Conservation (phyloP, 345 rosid genomes). For the Salix exigua region DNA sequence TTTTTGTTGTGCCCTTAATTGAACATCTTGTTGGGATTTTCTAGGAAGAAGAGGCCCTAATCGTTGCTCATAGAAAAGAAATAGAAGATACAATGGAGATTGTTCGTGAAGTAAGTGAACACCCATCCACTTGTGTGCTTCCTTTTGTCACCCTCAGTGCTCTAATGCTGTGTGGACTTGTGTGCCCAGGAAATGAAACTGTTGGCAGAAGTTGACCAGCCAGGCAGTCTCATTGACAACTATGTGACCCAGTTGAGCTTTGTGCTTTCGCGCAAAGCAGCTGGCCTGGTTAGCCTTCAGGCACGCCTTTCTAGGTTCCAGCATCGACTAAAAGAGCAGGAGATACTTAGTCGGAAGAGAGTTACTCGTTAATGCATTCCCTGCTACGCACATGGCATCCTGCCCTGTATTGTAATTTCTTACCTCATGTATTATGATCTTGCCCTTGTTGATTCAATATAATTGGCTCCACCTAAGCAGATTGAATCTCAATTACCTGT, state of each 20-base stretch:
- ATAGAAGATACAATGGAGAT: constrained; percentile 99
- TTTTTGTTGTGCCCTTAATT: background rate
- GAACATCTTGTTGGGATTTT: background rate
- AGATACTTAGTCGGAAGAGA: constrained; percentile 85
- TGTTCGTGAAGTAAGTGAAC: constrained; percentile 80
- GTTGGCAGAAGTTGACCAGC: constrained; percentile 86
- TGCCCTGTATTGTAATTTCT: constrained; percentile 22
- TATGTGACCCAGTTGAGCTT: constrained; percentile 84
- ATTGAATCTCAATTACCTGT: background rate
- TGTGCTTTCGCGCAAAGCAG: constrained; percentile 96
- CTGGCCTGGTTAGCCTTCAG: constrained; percentile 62
- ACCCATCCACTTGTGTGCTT: background rate
- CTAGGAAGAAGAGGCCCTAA: constrained; percentile 92
- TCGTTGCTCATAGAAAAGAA: constrained; percentile 92
- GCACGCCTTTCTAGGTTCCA: constrained; percentile 97
- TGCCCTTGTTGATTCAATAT: background rate
- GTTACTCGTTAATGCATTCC: constrained; percentile 47
- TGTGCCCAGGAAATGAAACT: constrained; percentile 84
- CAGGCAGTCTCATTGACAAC: constrained; percentile 92
- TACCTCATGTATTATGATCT: background rate
- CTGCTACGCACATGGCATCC: constrained; percentile 4
- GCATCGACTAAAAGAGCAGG: constrained; percentile 90
- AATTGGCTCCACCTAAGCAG: background rate
- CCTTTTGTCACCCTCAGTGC: background rate
- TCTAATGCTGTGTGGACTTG: background rate